Evolutionary conservation across 2,329 filamentous ascomycete genomes (phyloP).

Genomic region (Pseudofabraea citricarpa): DNA sequence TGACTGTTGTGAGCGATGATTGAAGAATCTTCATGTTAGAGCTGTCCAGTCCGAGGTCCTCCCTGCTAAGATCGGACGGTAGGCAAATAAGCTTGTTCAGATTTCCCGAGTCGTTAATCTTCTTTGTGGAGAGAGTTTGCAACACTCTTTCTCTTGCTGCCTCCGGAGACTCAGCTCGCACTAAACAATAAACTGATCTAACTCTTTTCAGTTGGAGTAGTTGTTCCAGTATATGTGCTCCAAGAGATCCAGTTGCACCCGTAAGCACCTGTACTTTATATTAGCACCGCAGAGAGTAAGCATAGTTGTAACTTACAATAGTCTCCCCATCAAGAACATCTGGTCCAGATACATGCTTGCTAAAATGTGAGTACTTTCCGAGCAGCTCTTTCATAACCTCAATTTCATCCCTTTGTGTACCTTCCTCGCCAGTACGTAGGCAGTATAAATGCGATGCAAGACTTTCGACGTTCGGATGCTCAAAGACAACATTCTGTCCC

Average conservation of each 20-base stretch:
- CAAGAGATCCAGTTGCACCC: conserved; percentile 56
- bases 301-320: conserved; percentile 1
- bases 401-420: conserved; percentile 18
- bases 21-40: conserved; percentile 24
- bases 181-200: conserved; percentile 45
- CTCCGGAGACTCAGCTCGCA: conserved; percentile 35
- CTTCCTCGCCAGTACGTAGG: conserved; percentile 9
- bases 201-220: conserved; percentile 54
- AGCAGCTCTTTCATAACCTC: conserved; percentile 30
- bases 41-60: conserved; percentile 34
- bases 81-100: conserved; percentile 32
- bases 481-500: conserved; percentile 27
- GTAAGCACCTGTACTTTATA: background rate
- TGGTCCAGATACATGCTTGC: conserved; percentile 1
- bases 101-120: conserved; percentile 21
- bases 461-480: conserved; percentile 22
- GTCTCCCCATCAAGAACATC: background rate
- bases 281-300: background rate
- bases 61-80: conserved; percentile 33
- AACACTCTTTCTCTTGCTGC: conserved; percentile 29
- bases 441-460: conserved; percentile 12
- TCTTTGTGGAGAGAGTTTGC: conserved; percentile 32
- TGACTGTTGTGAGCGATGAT: conserved; percentile 34
- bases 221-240: conserved; percentile 54
- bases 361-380: conserved; percentile 33